Evolutionary conservation across 176 grass and related monocot genomes (phyloP).

Genomic region (Microstegium vimineum): DNA sequence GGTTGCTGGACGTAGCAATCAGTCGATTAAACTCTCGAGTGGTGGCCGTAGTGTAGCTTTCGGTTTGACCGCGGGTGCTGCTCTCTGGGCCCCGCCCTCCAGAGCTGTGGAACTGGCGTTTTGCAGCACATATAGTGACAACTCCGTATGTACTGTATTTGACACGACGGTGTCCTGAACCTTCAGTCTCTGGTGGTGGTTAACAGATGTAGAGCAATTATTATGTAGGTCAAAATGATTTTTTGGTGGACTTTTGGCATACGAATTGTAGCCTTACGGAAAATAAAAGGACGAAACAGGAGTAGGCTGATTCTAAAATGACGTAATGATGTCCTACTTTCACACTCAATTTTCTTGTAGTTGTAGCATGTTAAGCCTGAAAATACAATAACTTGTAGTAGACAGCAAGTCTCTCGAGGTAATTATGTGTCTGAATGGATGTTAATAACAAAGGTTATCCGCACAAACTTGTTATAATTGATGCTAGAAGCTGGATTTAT

Average conservation of each 20-base stretch:
- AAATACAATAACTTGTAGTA: background rate
- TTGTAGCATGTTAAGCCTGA: background rate
- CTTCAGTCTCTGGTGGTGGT: conserved; percentile 30
- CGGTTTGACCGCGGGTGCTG: conserved; percentile 19
- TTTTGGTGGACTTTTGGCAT: background rate
- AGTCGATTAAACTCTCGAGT: background rate
- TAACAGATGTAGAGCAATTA: conserved; percentile 22
- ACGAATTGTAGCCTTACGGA: background rate
- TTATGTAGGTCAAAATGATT: background rate
- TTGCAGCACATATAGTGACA: conserved; percentile 9
- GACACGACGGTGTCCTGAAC: background rate
- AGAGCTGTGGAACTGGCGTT: background rate
- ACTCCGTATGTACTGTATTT: background rate
- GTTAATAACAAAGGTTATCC: too few relatives aligned
- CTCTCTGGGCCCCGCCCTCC: background rate
- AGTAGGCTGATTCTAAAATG: conserved; percentile 25
- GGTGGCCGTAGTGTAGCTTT: conserved; percentile 11
- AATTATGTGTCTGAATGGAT: too few relatives aligned
- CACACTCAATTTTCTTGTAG: background rate
- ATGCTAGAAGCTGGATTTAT: too few relatives aligned
- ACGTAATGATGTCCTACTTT: background rate
- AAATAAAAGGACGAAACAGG: background rate
- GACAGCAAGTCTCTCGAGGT: background rate
- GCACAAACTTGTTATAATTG: too few relatives aligned
- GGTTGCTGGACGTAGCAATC: conserved; percentile 47